These are phyloP conservation scores for Hyaloraphidium curvatum DNA, from an alignment of 192 early-diverging fungal genomes.

Conservation along the genomic window DNA sequence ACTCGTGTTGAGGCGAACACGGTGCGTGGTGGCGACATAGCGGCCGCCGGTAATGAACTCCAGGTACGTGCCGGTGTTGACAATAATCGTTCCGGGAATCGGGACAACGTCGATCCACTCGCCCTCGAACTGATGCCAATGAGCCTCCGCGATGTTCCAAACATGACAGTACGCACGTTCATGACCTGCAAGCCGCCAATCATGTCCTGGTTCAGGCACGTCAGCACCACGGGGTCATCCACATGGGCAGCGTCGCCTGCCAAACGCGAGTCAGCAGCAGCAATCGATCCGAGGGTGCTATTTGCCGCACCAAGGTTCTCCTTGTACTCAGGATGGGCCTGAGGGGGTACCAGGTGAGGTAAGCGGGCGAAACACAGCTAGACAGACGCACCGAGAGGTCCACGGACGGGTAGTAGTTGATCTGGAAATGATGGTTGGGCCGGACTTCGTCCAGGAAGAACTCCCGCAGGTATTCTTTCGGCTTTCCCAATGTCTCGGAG, in stretches of 20 bases:
- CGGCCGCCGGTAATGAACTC: constrained; percentile 1
- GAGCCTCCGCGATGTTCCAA: no score
- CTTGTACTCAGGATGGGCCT: neutral
- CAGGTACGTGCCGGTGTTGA: neutral
- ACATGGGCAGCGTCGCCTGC: neutral
- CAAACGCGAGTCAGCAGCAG: no score
- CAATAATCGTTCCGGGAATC: neutral
- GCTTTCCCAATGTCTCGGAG: neutral
- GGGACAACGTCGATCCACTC: neutral
- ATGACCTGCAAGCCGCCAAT: neutral
- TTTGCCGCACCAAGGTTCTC: constrained; percentile 2
- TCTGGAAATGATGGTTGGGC: constrained; percentile 2
- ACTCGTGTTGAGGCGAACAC: neutral
- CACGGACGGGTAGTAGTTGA: neutral
- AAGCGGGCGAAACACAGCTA: no score
- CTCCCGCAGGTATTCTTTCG: neutral
- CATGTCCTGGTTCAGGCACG: neutral
- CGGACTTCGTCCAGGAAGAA: neutral
- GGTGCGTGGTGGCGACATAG: neutral
- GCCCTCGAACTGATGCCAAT: neutral
- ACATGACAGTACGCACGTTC: no score
- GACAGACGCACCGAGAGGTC: neutral
- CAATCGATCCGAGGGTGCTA: no score
- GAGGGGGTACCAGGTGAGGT: no score
- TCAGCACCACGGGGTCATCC: neutral